A percentile compares a stretch with the other conserved stretches of the same genome.
These are phyloP conservation scores for Solanum phureja DNA, from an alignment of 257 asterid genomes.

Conservation along the genomic window DNA sequence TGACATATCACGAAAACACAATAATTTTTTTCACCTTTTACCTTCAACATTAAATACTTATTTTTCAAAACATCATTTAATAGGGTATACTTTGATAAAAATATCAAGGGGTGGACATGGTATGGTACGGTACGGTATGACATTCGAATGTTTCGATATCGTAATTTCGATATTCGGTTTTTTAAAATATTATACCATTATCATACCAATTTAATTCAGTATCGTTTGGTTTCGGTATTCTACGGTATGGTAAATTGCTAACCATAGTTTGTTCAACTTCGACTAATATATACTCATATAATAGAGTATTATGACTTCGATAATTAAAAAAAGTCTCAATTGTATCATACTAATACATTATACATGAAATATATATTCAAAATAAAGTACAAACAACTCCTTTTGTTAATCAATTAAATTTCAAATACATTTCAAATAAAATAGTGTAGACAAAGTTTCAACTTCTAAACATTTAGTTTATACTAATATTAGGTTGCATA, in stretches of 20 bases:
- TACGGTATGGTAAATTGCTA: neutral
- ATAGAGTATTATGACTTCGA: neutral
- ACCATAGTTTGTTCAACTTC: neutral
- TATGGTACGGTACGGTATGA: neutral
- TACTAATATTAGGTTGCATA: neutral
- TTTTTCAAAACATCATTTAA: neutral
- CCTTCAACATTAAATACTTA: neutral
- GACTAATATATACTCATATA: neutral
- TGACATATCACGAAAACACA: neutral
- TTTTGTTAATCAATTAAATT: too few species aligned
- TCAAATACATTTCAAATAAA: too few species aligned
- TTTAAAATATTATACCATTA: too few species aligned
- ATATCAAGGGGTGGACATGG: neutral
- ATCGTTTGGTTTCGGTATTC: neutral
- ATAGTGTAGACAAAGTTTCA: neutral
- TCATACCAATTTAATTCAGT: too few species aligned
- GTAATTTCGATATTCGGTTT: too few species aligned
- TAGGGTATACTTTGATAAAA: neutral
- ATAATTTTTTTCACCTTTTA: neutral
- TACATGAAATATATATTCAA: neutral
- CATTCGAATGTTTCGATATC: neutral
- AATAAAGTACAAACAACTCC: neutral
- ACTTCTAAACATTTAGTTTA: neutral
- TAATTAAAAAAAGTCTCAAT: too few species aligned
- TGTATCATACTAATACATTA: neutral